A percentile compares a stretch with the other conserved stretches of the same genome.
Conservation (phyloP, 2,329 filamentous ascomycete species). For the Fusarium sublunatum region DNA sequence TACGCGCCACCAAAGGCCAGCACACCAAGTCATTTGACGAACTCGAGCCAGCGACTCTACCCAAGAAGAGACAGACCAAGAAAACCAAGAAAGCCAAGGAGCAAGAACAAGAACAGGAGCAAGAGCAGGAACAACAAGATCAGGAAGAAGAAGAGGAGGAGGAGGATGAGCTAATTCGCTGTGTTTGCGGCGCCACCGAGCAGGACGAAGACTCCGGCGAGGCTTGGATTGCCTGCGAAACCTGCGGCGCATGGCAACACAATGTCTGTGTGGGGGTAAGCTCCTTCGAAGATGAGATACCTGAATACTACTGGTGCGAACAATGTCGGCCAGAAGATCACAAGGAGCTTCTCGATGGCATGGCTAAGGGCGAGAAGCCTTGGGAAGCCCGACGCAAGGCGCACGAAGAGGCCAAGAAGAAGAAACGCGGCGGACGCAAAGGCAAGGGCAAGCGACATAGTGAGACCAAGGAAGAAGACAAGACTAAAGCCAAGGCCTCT, state of each 20-base stretch:
- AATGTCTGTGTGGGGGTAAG: constrained; percentile 93
- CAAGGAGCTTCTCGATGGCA: constrained; percentile 79
- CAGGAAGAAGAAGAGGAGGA: constrained; percentile 59
- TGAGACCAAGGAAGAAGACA: constrained; percentile 73
- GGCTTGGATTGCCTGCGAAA: constrained; percentile 96
- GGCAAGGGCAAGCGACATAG: constrained; percentile 72
- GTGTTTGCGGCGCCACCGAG: constrained; percentile 89
- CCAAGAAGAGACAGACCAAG: constrained; percentile 65
- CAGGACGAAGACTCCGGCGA: constrained; percentile 87
- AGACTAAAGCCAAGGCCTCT: constrained; percentile 55
- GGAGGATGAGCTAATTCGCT: constrained; percentile 82
- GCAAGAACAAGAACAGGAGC: constrained; percentile 65
- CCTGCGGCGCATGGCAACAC: constrained; percentile 94
- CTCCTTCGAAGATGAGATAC: constrained; percentile 80
- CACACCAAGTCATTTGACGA: constrained; percentile 89
- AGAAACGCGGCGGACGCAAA: constrained; percentile 70
- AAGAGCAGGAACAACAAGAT: constrained; percentile 60
- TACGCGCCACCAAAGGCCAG: constrained; percentile 95
- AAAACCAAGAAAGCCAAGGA: constrained; percentile 71
- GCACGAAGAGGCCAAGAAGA: constrained; percentile 70
- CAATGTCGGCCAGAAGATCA: constrained; percentile 87
- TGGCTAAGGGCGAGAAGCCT: constrained; percentile 82
- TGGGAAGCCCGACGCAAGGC: constrained; percentile 79
- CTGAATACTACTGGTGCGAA: constrained; percentile 92
- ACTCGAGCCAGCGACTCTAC: constrained; percentile 67